These are phyloP conservation scores for Phytophthora fragariaefolia DNA, from an alignment of 352 stramenopile species.

Conservation along the genomic window DNA sequence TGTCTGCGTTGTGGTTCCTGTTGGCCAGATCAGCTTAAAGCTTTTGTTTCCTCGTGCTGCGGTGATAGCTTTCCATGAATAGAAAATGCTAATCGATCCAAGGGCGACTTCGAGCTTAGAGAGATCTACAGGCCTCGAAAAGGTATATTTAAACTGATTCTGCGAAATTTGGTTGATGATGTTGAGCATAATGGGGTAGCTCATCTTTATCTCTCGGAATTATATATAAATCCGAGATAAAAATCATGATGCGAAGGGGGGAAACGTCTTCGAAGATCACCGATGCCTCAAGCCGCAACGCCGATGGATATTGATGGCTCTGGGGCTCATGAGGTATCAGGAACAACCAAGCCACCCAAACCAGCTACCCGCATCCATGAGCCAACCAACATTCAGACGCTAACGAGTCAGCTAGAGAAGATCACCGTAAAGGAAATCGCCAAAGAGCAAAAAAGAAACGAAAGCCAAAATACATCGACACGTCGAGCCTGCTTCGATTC, in stretches of 20 bases:
- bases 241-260: neutral
- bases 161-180: constrained; percentile 4
- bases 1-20: constrained; percentile 25
- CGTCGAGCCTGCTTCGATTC: neutral
- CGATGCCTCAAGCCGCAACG: neutral
- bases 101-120: constrained; percentile 1
- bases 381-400: too few species aligned
- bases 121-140: constrained; percentile 1
- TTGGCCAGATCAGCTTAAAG: constrained; percentile 38
- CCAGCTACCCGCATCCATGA: too few species aligned
- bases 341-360: neutral
- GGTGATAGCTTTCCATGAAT: constrained; percentile 5
- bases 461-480: constrained; percentile 1
- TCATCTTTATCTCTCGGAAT: too few species aligned
- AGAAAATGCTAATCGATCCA: neutral
- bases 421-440: neutral
- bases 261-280: neutral
- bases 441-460: neutral
- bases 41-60: neutral
- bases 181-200: neutral
- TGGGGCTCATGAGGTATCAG: neutral
- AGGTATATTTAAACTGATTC: too few species aligned
- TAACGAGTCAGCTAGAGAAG: neutral
- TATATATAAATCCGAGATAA: neutral
- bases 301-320: neutral